phyloP scores from a whole-genome alignment of 164 flowering plant genomes.

The Stephania yunnanensis region DNA sequence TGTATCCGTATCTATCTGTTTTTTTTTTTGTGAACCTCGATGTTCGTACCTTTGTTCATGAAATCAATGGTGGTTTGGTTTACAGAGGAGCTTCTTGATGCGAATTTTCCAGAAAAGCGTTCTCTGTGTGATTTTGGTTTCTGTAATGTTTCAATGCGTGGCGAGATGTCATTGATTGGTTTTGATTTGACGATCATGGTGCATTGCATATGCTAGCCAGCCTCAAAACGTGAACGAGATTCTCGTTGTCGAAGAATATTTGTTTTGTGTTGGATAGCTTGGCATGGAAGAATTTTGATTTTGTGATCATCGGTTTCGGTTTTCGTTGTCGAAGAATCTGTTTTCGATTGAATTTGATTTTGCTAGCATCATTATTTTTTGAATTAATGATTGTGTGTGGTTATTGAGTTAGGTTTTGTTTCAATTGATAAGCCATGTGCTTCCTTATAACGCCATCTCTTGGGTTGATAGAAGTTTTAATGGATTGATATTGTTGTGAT shows the following conservation, averaged over 20 bases:
- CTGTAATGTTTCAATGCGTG: not conserved
- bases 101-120: not conserved
- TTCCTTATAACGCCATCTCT: not conserved
- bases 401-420: not conserved
- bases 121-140: not conserved
- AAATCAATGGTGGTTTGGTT: not conserved
- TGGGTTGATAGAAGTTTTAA: not conserved
- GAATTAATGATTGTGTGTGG: not conserved
- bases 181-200: not conserved
- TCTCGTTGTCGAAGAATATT: not conserved
- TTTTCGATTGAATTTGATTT: not conserved
- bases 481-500: no score
- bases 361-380: not conserved
- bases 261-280: not conserved
- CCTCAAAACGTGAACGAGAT: not conserved
- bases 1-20: not conserved
- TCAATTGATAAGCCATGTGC: not conserved
- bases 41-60: not conserved
- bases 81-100: not conserved
- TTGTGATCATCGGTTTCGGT: not conserved
- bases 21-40: not conserved
- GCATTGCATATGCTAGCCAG: not conserved
- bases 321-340: not conserved
- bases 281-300: not conserved
- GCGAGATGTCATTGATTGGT: not conserved